Evolutionary conservation across 257 asterid genomes (phyloP).

Genomic region (Gentiana straminea): DNA sequence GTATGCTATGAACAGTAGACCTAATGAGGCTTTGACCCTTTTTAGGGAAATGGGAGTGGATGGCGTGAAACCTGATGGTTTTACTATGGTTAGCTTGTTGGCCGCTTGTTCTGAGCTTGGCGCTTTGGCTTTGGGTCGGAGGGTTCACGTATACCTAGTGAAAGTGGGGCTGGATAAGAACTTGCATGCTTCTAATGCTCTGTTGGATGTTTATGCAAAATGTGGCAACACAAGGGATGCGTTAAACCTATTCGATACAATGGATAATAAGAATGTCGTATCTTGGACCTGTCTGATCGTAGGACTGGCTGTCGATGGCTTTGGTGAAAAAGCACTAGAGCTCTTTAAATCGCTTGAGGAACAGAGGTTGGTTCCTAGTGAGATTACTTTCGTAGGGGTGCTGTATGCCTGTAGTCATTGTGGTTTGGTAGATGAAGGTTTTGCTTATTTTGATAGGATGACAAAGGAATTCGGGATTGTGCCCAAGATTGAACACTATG

Average conservation of each 20-base stretch:
- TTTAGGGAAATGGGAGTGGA: slow-evolving; percentile 37
- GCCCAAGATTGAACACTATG: slow-evolving; percentile 73
- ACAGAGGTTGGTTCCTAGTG: slow-evolving; percentile 38
- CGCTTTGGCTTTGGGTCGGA: slow-evolving; percentile 58
- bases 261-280: slow-evolving; percentile 51
- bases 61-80: slow-evolving; percentile 61
- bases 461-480: slow-evolving; percentile 28
- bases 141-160: slow-evolving; percentile 55
- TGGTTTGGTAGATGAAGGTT: slow-evolving; percentile 67
- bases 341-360: slow-evolving; percentile 55
- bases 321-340: slow-evolving; percentile 50
- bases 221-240: slow-evolving; percentile 64
- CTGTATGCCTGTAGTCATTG: slow-evolving; percentile 84
- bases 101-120: slow-evolving; percentile 78
- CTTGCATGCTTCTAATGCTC: slow-evolving; percentile 51
- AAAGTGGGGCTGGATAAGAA: slow-evolving; percentile 60
- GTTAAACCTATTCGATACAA: slow-evolving; percentile 37
- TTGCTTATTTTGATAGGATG: slow-evolving; percentile 55
- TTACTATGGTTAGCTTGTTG: slow-evolving; percentile 72
- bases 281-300: slow-evolving; percentile 70
- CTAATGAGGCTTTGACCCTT: slow-evolving; percentile 50
- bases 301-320: slow-evolving; percentile 72
- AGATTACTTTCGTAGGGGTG: slow-evolving; percentile 69
- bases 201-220: slow-evolving; percentile 61
- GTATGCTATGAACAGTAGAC: slow-evolving; percentile 54